phyloP scores from a whole-genome alignment of 169 alveolate species.

The Eimeria acervulina region DNA sequence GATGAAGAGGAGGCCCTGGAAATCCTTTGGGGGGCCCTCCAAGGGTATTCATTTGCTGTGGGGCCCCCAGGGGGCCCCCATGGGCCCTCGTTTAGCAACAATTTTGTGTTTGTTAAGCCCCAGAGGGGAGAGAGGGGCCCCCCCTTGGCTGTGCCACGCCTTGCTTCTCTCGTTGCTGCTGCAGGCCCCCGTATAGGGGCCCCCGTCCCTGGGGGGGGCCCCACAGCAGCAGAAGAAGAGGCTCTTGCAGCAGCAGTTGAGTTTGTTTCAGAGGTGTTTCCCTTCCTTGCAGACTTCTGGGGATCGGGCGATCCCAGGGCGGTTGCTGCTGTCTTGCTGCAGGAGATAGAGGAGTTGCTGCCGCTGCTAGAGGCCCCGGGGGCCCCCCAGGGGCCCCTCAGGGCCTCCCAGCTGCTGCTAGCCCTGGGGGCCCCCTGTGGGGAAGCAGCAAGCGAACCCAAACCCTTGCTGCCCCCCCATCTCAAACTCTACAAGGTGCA shows the following conservation, averaged over 20 bases:
- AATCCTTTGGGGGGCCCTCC: background rate
- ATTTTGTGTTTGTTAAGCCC: background rate
- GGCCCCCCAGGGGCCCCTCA: background rate
- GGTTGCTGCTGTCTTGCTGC: constrained; percentile 5
- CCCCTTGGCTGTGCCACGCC: constrained; percentile 35
- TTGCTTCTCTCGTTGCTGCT: constrained; percentile 20
- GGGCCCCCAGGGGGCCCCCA: background rate
- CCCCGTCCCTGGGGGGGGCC: background rate
- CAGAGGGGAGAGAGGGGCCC: background rate
- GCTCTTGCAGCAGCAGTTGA: constrained; percentile 13
- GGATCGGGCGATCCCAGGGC: background rate
- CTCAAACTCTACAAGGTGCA: background rate
- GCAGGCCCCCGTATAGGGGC: background rate
- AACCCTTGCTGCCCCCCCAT: constrained; percentile 11
- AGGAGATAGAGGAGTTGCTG: constrained; percentile 10
- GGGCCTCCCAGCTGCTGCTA: constrained; percentile 4
- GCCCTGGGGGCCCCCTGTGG: constrained; percentile 58
- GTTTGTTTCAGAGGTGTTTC: constrained; percentile 23
- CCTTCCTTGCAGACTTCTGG: constrained; percentile 21
- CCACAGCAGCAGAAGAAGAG: background rate
- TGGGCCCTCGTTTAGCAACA: background rate
- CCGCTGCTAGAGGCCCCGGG: constrained; percentile 27
- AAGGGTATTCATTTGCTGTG: background rate
- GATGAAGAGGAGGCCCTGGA: background rate
- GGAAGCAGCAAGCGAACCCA: constrained; percentile 9